These are phyloP conservation scores for Somion occarium DNA, from an alignment of 1,284 basidiomycete genomes.

Conservation along the genomic window DNA sequence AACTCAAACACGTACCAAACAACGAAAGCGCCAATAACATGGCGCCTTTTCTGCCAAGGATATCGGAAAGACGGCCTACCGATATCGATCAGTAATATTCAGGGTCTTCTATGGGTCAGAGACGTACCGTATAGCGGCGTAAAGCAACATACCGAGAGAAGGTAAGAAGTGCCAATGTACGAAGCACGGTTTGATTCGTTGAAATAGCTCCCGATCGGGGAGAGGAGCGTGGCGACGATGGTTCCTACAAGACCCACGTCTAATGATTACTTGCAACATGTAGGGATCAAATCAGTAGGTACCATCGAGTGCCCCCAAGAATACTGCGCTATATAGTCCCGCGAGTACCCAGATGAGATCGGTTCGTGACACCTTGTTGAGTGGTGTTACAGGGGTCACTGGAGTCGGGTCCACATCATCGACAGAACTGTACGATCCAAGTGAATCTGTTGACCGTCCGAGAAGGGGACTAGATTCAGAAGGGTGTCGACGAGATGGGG, in stretches of 20 bases:
- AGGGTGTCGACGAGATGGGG: slow-evolving; percentile 3
- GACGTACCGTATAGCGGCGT: slow-evolving; percentile 80
- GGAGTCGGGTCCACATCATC: slow-evolving; percentile 15
- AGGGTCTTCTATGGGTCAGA: background rate
- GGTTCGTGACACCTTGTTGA: slow-evolving; percentile 43
- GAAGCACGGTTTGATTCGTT: slow-evolving; percentile 75
- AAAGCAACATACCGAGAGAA: slow-evolving; percentile 87
- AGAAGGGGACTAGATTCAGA: slow-evolving; percentile 13
- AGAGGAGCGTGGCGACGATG: slow-evolving; percentile 72
- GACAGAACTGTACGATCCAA: slow-evolving; percentile 8
- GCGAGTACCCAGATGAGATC: slow-evolving; percentile 67
- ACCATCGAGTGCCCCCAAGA: slow-evolving; percentile 82
- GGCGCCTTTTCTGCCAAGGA: slow-evolving; percentile 80
- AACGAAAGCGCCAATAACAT: slow-evolving; percentile 78
- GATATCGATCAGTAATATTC: slow-evolving; percentile 12
- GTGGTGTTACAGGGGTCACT: slow-evolving; percentile 11
- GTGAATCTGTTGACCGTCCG: slow-evolving; percentile 1
- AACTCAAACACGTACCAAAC: slow-evolving; percentile 69
- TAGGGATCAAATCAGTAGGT: slow-evolving; percentile 19
- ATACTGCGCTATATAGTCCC: slow-evolving; percentile 74
- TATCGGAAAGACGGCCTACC: slow-evolving; percentile 80
- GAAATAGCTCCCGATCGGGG: slow-evolving; percentile 78
- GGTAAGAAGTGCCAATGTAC: slow-evolving; percentile 85
- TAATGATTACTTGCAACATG: slow-evolving; percentile 8
- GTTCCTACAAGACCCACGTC: slow-evolving; percentile 43